Evolutionary conservation across 345 rosid species (phyloP).

Genomic region (Stellera chamaejasme): DNA sequence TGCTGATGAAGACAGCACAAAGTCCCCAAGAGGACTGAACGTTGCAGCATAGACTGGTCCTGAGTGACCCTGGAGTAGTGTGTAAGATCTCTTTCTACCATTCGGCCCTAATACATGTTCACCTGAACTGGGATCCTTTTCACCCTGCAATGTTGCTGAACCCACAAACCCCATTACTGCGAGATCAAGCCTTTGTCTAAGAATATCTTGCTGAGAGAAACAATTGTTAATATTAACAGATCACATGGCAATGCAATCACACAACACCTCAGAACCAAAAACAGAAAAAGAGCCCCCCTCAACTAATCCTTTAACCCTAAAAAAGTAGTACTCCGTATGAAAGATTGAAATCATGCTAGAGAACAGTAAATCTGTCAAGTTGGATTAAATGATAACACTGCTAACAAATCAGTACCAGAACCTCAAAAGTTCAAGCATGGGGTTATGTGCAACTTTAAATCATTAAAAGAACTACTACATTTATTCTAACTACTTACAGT

Average conservation of each 20-base stretch:
- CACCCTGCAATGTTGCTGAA: conserved; percentile 72
- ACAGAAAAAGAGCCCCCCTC: too few species aligned
- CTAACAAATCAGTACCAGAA: too few species aligned
- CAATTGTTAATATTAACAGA: background rate
- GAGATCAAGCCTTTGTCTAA: background rate
- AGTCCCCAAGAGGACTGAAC: conserved; percentile 89
- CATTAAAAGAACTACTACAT: too few species aligned
- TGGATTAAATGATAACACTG: too few species aligned
- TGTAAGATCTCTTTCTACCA: conserved; percentile 55
- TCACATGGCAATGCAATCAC: too few species aligned
- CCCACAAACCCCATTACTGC: conserved; percentile 14
- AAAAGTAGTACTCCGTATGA: too few species aligned
- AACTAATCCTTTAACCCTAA: too few species aligned
- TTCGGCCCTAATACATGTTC: conserved; percentile 40
- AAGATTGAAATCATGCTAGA: too few species aligned
- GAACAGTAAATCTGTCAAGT: too few species aligned
- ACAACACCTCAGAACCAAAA: too few species aligned
- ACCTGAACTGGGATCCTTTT: conserved; percentile 40
- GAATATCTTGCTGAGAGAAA: background rate
- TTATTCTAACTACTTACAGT: conserved; percentile 32
- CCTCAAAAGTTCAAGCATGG: too few species aligned
- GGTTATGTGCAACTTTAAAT: too few species aligned
- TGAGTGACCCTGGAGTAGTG: conserved; percentile 79
- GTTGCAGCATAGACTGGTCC: conserved; percentile 92
- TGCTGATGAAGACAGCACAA: conserved; percentile 85